Percentiles rank a stretch among this genome's conserved stretches.
phyloP scores from a whole-genome alignment of 768 basidiomycete genomes.

The Leucosporidium scottii region DNA sequence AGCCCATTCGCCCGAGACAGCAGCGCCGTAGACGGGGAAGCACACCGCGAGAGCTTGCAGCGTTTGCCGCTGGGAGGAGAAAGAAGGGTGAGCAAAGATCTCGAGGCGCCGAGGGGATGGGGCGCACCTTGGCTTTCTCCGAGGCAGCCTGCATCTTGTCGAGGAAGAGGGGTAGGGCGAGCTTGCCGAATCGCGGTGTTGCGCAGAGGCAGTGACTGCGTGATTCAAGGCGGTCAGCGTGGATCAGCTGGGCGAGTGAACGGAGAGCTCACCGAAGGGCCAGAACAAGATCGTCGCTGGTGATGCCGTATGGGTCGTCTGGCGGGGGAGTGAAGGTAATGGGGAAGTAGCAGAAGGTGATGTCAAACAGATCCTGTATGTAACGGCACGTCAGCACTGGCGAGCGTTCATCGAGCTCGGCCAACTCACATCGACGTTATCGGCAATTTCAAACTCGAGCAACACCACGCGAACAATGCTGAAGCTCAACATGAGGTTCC shows the following conservation, averaged over 20 bases:
- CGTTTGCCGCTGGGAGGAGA: constrained; percentile 65
- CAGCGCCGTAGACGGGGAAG: constrained; percentile 75
- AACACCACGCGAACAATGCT: constrained; percentile 76
- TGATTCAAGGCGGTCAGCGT: not conserved
- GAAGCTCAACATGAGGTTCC: constrained; percentile 85
- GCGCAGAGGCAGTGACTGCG: constrained; percentile 64
- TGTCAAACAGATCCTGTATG: constrained; percentile 75
- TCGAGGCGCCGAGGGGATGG: not conserved
- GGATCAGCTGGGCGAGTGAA: not conserved
- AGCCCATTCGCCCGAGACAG: constrained; percentile 56
- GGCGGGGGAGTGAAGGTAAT: constrained; percentile 93
- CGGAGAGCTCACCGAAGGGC: constrained; percentile 52
- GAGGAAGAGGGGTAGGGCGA: constrained; percentile 79
- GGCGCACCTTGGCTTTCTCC: constrained; percentile 67
- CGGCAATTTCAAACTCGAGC: constrained; percentile 74
- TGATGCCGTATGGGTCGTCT: constrained; percentile 87
- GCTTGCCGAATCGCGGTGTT: constrained; percentile 69
- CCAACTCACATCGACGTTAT: constrained; percentile 61
- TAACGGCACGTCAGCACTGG: not conserved
- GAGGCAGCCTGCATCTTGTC: constrained; percentile 84
- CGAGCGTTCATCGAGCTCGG: not conserved
- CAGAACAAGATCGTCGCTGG: constrained; percentile 70
- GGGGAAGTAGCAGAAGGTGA: constrained; percentile 96
- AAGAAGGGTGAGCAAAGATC: not conserved
- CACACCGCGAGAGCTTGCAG: constrained; percentile 68